phyloP scores from a whole-genome alignment of 2,329 filamentous ascomycete genomes.

The Penicillium sp. region DNA sequence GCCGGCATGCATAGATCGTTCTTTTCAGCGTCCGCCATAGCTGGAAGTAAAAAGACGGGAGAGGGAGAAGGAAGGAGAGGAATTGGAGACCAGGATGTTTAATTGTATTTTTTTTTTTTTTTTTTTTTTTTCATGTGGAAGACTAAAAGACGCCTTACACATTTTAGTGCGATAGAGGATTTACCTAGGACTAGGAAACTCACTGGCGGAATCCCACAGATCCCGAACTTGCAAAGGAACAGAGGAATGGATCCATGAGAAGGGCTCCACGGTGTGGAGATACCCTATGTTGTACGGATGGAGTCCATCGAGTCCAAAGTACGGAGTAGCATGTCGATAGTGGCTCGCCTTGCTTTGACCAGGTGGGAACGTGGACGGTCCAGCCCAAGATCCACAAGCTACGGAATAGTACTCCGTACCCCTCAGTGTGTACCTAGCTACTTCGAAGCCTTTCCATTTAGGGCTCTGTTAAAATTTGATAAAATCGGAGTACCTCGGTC shows the following conservation, averaged over 20 bases:
- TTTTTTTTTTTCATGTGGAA: neutral
- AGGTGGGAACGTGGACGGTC: slow-evolving; percentile 5
- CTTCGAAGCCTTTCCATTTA: neutral
- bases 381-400: slow-evolving; percentile 6
- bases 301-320: neutral
- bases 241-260: slow-evolving; percentile 1
- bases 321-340: neutral
- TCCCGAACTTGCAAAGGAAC: slow-evolving; percentile 1
- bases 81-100: neutral
- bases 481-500: neutral
- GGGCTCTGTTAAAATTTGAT: neutral
- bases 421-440: neutral
- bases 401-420: neutral
- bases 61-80: neutral
- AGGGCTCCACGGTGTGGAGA: slow-evolving; percentile 6
- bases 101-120: neutral
- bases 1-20: slow-evolving; percentile 7
- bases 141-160: neutral
- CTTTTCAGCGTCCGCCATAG: slow-evolving; percentile 15
- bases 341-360: neutral
- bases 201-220: slow-evolving; percentile 3
- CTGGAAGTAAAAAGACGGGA: neutral
- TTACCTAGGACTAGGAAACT: neutral
- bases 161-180: neutral
- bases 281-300: slow-evolving; percentile 2